Percentiles rank a stretch among this genome's conserved stretches.
Conservation (phyloP, 768 basidiomycete species). For the Antrodiella citrinella region DNA sequence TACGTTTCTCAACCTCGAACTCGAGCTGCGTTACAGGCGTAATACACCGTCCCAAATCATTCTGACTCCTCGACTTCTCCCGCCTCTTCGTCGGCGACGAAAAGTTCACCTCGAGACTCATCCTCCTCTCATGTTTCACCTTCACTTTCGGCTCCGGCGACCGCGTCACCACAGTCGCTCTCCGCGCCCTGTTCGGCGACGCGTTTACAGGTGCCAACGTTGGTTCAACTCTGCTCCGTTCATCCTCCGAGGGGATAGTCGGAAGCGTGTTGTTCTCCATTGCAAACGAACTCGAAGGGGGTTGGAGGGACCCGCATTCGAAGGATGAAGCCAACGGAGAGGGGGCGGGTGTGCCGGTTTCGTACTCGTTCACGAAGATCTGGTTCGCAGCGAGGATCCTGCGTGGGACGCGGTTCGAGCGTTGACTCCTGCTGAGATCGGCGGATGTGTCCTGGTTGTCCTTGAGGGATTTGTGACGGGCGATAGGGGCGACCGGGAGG, state of each 20-base stretch:
- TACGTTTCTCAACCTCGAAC: constrained; percentile 57
- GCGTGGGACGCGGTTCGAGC: constrained; percentile 51
- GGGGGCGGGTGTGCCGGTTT: constrained; percentile 22
- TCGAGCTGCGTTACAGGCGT: constrained; percentile 57
- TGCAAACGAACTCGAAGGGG: constrained; percentile 7
- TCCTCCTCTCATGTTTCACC: constrained; percentile 9
- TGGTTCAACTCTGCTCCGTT: constrained; percentile 10
- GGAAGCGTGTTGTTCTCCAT: constrained; percentile 13
- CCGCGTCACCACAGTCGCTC: constrained; percentile 63
- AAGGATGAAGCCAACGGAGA: constrained; percentile 16
- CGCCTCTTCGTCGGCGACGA: constrained; percentile 54
- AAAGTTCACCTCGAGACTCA: constrained; percentile 24
- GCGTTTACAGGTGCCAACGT: constrained; percentile 9
- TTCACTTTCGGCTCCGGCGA: constrained; percentile 39
- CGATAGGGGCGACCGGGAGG: constrained; percentile 52
- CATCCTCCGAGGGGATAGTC: constrained; percentile 18
- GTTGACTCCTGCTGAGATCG: constrained; percentile 26
- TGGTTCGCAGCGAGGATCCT: constrained; percentile 58
- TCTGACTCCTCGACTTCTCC: constrained; percentile 62
- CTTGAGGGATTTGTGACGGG: constrained; percentile 32
- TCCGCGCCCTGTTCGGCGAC: constrained; percentile 29
- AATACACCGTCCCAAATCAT: constrained; percentile 58
- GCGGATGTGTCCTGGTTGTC: constrained; percentile 1
- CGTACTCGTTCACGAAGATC: constrained; percentile 49
- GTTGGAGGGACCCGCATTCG: constrained; percentile 7